Percentiles rank a stretch among this genome's conserved stretches.
phyloP scores from a whole-genome alignment of 805 yeast genomes.

The Cyberlindnera suaveolens region DNA sequence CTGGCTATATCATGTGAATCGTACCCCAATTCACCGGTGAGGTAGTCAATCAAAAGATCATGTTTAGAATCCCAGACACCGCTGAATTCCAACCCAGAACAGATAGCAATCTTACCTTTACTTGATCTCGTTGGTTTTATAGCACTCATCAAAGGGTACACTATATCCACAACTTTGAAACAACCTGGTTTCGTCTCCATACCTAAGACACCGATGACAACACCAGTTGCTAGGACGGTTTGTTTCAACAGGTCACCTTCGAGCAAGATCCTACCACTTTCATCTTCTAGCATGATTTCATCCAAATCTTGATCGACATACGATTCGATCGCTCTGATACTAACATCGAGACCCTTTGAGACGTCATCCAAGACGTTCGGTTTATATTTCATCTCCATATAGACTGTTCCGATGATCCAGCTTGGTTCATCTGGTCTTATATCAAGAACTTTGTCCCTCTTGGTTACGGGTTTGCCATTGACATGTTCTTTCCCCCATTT shows the following conservation, averaged over 20 bases:
- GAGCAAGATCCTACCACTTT: constrained; percentile 77
- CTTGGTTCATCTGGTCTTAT: constrained; percentile 54
- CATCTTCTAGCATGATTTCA: constrained; percentile 79
- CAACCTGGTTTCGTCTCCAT: constrained; percentile 78
- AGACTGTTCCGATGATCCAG: constrained; percentile 86
- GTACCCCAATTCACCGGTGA: constrained; percentile 62
- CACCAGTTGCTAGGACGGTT: constrained; percentile 76
- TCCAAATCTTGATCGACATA: constrained; percentile 54
- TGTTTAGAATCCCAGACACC: constrained; percentile 39
- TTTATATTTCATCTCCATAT: constrained; percentile 76
- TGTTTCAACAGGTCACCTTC: constrained; percentile 52
- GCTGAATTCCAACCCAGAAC: constrained; percentile 68
- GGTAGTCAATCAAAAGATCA: constrained; percentile 59
- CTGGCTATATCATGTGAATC: constrained; percentile 34
- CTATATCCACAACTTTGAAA: constrained; percentile 77
- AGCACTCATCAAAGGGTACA: constrained; percentile 59
- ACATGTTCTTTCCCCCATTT: constrained; percentile 53
- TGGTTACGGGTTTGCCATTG: constrained; percentile 29
- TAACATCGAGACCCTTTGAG: constrained; percentile 41
- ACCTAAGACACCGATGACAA: constrained; percentile 82
- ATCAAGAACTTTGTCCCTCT: constrained; percentile 52
- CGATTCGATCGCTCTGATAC: constrained; percentile 32
- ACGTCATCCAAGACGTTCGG: constrained; percentile 84
- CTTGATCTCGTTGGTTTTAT: constrained; percentile 32
- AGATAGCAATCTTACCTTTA: constrained; percentile 49